These are phyloP conservation scores for Hericium erinaceus DNA, from an alignment of 768 basidiomycete species.

Conservation along the genomic window DNA sequence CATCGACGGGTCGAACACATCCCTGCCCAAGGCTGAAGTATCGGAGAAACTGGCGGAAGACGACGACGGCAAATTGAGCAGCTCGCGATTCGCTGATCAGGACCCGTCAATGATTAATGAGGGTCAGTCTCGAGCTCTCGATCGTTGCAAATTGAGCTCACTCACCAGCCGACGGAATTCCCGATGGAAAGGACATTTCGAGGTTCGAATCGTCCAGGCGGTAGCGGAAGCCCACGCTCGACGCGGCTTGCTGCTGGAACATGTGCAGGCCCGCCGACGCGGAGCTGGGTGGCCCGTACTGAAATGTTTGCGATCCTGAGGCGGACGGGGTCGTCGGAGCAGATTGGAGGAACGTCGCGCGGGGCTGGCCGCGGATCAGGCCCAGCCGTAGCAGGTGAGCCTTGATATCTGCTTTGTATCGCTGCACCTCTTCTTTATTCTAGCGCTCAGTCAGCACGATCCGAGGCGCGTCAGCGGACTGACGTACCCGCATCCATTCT, in stretches of 20 bases:
- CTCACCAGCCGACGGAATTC: conserved; percentile 2
- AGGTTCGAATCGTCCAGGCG: conserved; percentile 5
- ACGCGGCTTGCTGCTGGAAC: background rate
- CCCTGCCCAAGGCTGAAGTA: background rate
- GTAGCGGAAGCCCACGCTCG: conserved; percentile 7
- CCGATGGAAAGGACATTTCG: conserved; percentile 10
- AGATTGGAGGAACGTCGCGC: conserved; percentile 36
- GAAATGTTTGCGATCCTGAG: background rate
- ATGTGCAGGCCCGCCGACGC: background rate
- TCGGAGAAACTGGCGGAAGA: background rate
- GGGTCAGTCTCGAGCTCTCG: conserved; percentile 6
- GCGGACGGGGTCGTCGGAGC: conserved; percentile 20
- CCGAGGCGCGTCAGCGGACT: conserved; percentile 4
- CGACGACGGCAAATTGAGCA: background rate
- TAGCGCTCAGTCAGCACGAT: conserved; percentile 21
- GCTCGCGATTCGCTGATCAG: background rate
- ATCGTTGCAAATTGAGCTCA: background rate
- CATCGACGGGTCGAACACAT: background rate
- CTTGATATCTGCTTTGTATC: conserved; percentile 80
- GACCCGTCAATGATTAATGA: conserved; percentile 5
- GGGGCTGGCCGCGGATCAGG: conserved; percentile 76
- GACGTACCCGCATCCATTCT: conserved; percentile 80
- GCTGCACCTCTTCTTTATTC: conserved; percentile 78
- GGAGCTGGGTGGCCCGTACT: background rate
- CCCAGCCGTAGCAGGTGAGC: conserved; percentile 68